Evolutionary conservation across 108 stramenopile genomes (phyloP), one percentile per base, ranked within the genome.

Genomic region (Parmales sp.): DNA sequence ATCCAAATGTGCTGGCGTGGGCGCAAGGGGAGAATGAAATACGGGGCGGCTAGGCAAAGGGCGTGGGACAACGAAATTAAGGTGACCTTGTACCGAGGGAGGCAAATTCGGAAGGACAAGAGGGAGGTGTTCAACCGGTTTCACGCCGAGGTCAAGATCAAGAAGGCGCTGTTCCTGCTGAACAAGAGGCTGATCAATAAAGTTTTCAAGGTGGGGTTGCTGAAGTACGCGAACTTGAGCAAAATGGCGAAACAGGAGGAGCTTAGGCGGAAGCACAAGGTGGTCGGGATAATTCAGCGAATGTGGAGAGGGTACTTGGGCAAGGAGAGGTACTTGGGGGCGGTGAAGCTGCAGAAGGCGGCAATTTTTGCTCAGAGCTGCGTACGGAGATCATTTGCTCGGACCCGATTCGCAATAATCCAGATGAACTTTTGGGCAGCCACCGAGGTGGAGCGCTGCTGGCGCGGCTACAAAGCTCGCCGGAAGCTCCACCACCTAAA

Each of bases 11-110:
- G 19, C 22, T 48, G 46, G 46, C 19, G 23, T n/a, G 46, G 46
- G 22, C 4, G 13, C 19, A 23, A n/a, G 19, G 46, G 46, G 11
- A 6, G 46, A 13, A 13, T 2, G 13, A 6, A 48, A 23, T 48
- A 23, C 46, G 46, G 46, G 3, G 46, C 46, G 16, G 23, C 23
- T n/a, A 48, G 23, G 13, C 46, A 48, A 13, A 48, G 46, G 46
- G 46, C 46, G 46, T 48, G 46, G 46, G 46, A 48, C 46, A 48
- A 48, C 46, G 46, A 48, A 23, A 48, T 48, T 23, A 48, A 48
- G 46, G 46, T 48, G 3, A 48, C 23, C 22, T 23, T 23, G 8
- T 48, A 48, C 46, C 46, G 46, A 3, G 46, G 22, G 46, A 48
- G 16, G 46, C 19, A 48, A 18, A 48, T 48, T 23, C 19, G 5